Percentiles rank a stretch among this genome's conserved stretches.
phyloP scores from a whole-genome alignment of 2,329 filamentous ascomycete genomes.

The Westerdykella aurantiaca region DNA sequence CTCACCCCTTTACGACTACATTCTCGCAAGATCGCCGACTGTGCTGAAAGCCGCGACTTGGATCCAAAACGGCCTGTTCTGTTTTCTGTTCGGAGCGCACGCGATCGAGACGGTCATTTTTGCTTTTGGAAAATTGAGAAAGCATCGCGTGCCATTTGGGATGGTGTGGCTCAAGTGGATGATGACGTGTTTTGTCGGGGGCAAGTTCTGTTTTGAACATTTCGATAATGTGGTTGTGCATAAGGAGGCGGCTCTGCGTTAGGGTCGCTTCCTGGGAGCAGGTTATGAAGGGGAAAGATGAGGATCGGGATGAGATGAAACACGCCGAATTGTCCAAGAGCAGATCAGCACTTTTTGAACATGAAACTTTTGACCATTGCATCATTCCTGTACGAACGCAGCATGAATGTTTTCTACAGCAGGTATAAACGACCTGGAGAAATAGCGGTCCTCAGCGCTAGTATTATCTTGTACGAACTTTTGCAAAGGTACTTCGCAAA shows the following conservation, averaged over 20 bases:
- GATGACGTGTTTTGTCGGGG: slow-evolving; percentile 20
- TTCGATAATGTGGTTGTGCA: slow-evolving; percentile 15
- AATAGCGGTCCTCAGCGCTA: too few species aligned
- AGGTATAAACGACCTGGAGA: too few species aligned
- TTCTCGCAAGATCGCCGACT: slow-evolving; percentile 6
- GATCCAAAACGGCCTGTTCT: slow-evolving; percentile 19
- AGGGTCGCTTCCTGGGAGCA: background rate
- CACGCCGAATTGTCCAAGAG: too few species aligned
- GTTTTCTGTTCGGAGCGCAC: slow-evolving; percentile 20
- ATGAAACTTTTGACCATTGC: too few species aligned
- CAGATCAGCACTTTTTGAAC: too few species aligned
- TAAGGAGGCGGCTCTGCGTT: background rate
- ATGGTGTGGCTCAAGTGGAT: slow-evolving; percentile 22
- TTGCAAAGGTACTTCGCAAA: too few species aligned
- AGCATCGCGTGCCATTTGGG: slow-evolving; percentile 12
- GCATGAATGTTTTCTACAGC: too few species aligned
- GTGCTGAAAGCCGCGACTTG: slow-evolving; percentile 13
- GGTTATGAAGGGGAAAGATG: too few species aligned
- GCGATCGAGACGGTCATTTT: slow-evolving; percentile 18
- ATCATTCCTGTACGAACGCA: too few species aligned
- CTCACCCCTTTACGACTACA: slow-evolving; percentile 15
- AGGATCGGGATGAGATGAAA: too few species aligned
- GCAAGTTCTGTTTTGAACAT: slow-evolving; percentile 18
- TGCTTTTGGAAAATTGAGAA: slow-evolving; percentile 8
- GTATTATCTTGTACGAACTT: too few species aligned